phyloP scores from a whole-genome alignment of 2,329 filamentous ascomycete genomes.

The Colletotrichum sidae region DNA sequence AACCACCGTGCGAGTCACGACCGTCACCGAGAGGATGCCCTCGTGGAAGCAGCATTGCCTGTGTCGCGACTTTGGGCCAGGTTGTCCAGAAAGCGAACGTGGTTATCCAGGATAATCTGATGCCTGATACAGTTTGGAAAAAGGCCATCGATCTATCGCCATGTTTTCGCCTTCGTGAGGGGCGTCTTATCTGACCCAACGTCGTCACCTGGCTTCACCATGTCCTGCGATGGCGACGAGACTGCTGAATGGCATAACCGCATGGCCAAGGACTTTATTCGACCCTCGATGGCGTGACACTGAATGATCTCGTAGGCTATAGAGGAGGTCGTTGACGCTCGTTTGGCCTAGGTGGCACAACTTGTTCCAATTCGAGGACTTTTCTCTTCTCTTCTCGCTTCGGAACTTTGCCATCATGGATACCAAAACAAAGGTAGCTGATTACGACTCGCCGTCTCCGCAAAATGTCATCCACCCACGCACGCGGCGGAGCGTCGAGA shows the following conservation, averaged over 20 bases:
- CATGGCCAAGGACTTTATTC: too few relatives aligned
- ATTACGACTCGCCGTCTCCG: too few relatives aligned
- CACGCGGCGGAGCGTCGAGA: too few relatives aligned
- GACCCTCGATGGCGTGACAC: constrained; percentile 6
- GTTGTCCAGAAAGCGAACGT: constrained; percentile 9
- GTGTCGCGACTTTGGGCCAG: constrained; percentile 5
- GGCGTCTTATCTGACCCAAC: too few relatives aligned
- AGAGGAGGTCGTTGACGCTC: constrained; percentile 5
- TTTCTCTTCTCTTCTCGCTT: not conserved
- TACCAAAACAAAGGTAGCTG: too few relatives aligned
- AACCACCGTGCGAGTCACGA: constrained; percentile 6
- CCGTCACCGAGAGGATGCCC: not conserved
- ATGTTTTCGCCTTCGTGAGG: too few relatives aligned
- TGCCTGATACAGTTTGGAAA: constrained; percentile 3
- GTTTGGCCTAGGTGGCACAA: not conserved
- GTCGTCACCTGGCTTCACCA: too few relatives aligned
- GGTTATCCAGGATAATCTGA: constrained; percentile 2
- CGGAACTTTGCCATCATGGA: too few relatives aligned
- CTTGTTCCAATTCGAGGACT: not conserved
- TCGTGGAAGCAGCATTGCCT: constrained; percentile 3
- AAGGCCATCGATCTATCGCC: constrained; percentile 10
- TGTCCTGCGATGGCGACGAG: too few relatives aligned
- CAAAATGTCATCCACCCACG: too few relatives aligned
- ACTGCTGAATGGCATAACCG: too few relatives aligned
- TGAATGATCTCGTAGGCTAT: constrained; percentile 17